A percentile compares a stretch with the other conserved stretches of the same genome.
These are phyloP conservation scores for Teunomyces barrocoloradensis DNA, from an alignment of 805 yeast species.

Conservation along the genomic window DNA sequence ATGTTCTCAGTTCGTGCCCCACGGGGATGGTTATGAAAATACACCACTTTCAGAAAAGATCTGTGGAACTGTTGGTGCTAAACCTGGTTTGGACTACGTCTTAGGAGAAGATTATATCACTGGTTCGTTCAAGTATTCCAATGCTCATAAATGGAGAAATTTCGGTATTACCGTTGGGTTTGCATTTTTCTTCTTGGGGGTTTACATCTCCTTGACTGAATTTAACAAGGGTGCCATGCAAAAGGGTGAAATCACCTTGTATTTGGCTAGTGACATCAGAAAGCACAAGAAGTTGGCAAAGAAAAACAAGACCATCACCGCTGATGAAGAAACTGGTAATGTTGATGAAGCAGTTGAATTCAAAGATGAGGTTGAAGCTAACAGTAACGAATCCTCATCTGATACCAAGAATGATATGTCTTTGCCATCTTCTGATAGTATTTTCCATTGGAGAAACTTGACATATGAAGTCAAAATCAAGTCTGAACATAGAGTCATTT, in stretches of 20 bases:
- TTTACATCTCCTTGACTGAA: constrained; percentile 57
- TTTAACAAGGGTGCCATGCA: constrained; percentile 59
- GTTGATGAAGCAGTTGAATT: constrained; percentile 18
- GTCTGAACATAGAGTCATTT: constrained; percentile 55
- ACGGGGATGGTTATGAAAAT: constrained; percentile 36
- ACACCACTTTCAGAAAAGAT: constrained; percentile 32
- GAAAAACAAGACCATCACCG: constrained; percentile 16
- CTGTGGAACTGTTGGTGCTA: constrained; percentile 25
- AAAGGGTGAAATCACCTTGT: constrained; percentile 69
- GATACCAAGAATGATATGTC: constrained; percentile 19
- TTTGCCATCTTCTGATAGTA: constrained; percentile 33
- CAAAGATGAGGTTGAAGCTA: constrained; percentile 29
- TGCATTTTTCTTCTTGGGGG: constrained; percentile 49
- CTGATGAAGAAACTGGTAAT: constrained; percentile 23
- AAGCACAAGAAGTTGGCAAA: constrained; percentile 43
- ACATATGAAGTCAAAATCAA: constrained; percentile 68
- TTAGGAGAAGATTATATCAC: constrained; percentile 30
- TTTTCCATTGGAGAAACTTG: constrained; percentile 77
- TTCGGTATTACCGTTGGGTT: constrained; percentile 61
- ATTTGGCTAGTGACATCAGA: constrained; percentile 48
- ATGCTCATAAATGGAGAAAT: constrained; percentile 59
- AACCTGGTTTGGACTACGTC: constrained; percentile 20
- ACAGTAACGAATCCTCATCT: constrained; percentile 12
- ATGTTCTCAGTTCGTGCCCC: constrained; percentile 51
- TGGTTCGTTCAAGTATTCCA: constrained; percentile 42